Base-by-base conservation (phyloP, 768 basidiomycete species). In the Psilocybe azurescens region DNA sequence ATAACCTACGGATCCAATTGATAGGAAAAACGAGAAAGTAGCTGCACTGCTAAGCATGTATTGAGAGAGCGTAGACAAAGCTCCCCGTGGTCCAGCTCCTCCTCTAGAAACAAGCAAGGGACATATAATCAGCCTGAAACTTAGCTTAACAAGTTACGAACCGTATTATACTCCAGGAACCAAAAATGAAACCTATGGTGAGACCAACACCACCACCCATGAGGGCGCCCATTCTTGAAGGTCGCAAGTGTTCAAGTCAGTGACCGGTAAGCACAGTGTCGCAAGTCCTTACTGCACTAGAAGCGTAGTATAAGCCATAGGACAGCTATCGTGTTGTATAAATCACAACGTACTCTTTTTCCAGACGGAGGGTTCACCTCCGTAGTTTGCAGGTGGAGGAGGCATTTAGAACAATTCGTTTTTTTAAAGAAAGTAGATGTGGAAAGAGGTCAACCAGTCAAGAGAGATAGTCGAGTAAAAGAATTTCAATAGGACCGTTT, bases 31-130 rank as follows among this genome's bases (percentile, higher is more conserved):
- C 2, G 90, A 90, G 75, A 99, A 99, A 0, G 97, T 97, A 7
- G 96, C 96, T 5, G 94, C 97, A 69, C 97, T 99, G 70, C 93
- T 94, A 30, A 98, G 86, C 97, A 99, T 99, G 76, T 98, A 99
- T 70, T 96, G 94, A 13, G 96, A 97, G 54, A 99, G 86, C 1
- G 97, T 97, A 3, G 94, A 90, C 28, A 99, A 80, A 53, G 88
- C 79, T 10, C 97, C 97, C 71, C 95, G 86, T 28, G 94, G 95
- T 28, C 97, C 97, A 7, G 93, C 89, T 48, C 97, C 97, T 66
- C 87, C 86, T 72, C 96, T 97, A 69, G 38, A 48, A 58, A 49
- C 29, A 46, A 49, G 49, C 14, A 48, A 60, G 38, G 60, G 58
- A 53, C n/a, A 52, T 36, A 50, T 38, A 51, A 32, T 58, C 38